phyloP scores from a whole-genome alignment of 768 basidiomycete genomes.

The Lactifluus rugatus region DNA sequence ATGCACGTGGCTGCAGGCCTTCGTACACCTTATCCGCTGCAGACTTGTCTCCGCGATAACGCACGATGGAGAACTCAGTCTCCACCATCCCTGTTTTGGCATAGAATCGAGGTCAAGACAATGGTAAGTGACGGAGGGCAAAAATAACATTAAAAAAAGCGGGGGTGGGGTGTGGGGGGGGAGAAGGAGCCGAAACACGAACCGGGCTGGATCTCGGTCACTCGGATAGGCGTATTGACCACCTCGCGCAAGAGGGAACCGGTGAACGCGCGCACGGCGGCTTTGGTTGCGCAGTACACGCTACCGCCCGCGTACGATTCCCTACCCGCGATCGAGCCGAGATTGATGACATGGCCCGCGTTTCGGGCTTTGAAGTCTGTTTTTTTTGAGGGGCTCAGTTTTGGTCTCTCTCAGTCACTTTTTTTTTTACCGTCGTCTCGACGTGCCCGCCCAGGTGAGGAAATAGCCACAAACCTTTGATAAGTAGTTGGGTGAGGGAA shows the following conservation, averaged over 20 bases:
- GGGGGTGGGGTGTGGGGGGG: constrained; percentile 2
- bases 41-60: constrained; percentile 75
- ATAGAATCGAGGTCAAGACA: constrained; percentile 6
- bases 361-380: constrained; percentile 30
- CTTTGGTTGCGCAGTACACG: constrained; percentile 89
- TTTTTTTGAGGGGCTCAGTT: neutral
- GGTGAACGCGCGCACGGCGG: constrained; percentile 80
- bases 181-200: constrained; percentile 9
- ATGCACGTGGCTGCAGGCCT: constrained; percentile 76
- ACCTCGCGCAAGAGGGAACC: constrained; percentile 75
- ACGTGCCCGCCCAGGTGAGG: neutral
- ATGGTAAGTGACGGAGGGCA: constrained; percentile 3
- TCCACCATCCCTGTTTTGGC: constrained; percentile 61
- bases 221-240: constrained; percentile 86
- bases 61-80: constrained; percentile 86
- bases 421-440: neutral
- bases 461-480: constrained; percentile 23
- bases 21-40: constrained; percentile 88
- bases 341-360: constrained; percentile 84
- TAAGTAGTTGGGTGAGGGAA: constrained; percentile 59
- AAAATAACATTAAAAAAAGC: neutral
- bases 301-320: constrained; percentile 78
- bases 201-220: constrained; percentile 93
- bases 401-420: neutral
- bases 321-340: constrained; percentile 80